phyloP scores from a whole-genome alignment of 306 rosid genomes.

The Begonia masoniana region DNA sequence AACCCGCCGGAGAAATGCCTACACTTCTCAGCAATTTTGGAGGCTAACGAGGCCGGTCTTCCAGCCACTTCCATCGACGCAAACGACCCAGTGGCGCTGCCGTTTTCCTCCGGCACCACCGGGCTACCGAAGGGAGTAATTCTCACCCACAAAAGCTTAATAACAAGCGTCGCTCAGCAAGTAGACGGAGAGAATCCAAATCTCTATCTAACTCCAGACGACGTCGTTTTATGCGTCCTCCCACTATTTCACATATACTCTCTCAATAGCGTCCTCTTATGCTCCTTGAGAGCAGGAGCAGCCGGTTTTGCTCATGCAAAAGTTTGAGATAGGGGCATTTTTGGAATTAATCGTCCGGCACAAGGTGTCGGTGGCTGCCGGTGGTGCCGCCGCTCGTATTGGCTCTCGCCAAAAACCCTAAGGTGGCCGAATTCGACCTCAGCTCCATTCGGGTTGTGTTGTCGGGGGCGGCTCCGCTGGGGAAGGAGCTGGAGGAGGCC shows the following conservation, averaged over 20 bases:
- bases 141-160: constrained; percentile 57
- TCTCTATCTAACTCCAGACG: constrained; percentile 32
- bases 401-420: constrained; percentile 62
- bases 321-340: constrained; percentile 61
- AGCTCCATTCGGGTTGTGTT: constrained; percentile 51
- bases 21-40: constrained; percentile 49
- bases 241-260: constrained; percentile 80
- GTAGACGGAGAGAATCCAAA: constrained; percentile 89
- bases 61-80: constrained; percentile 24
- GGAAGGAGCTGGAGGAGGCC: constrained; percentile 73
- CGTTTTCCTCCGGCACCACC: constrained; percentile 89
- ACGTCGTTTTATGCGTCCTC: constrained; percentile 67
- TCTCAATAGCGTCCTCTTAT: constrained; percentile 45
- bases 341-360: constrained; percentile 37
- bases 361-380: constrained; percentile 56
- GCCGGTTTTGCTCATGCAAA: constrained; percentile 56
- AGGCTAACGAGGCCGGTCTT: constrained; percentile 24
- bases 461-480: constrained; percentile 85
- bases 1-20: constrained; percentile 55
- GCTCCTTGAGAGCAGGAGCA: constrained; percentile 54
- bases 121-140: constrained; percentile 79
- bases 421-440: constrained; percentile 48
- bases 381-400: constrained; percentile 87
- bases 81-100: constrained; percentile 53
- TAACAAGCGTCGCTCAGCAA: constrained; percentile 76